phyloP scores from a whole-genome alignment of 306 rosid species.

The Fragaria nilgerrensis region DNA sequence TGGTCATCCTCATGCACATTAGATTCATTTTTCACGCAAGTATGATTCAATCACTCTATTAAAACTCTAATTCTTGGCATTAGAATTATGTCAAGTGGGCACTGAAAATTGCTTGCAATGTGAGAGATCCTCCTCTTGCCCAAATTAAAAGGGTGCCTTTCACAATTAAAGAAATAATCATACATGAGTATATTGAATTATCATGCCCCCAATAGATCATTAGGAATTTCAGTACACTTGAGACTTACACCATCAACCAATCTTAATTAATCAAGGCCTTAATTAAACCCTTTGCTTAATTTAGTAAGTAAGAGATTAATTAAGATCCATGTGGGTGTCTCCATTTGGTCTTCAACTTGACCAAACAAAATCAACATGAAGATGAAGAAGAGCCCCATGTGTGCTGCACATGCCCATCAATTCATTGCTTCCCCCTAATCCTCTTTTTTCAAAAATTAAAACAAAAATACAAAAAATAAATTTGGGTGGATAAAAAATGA shows the following conservation, averaged over 20 bases:
- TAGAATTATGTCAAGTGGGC: not conserved
- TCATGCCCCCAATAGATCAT: not conserved
- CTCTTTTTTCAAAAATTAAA: slow-evolving; percentile 3
- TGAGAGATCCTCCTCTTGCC: not conserved
- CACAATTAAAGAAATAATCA: not conserved
- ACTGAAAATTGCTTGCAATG: slow-evolving; percentile 3
- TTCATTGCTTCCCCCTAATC: slow-evolving; percentile 22
- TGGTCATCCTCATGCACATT: not conserved
- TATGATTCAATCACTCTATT: not conserved
- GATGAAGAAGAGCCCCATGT: slow-evolving; percentile 28
- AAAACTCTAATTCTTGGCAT: not conserved
- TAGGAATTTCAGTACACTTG: not conserved
- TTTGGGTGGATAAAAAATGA: not conserved
- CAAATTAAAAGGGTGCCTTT: not conserved
- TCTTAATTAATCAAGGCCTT: not conserved
- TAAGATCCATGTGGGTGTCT: slow-evolving; percentile 22
- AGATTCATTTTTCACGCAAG: not conserved
- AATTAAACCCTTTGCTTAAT: not conserved
- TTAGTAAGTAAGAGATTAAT: not conserved
- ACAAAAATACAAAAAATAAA: not conserved
- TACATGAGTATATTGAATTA: not conserved
- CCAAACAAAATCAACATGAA: slow-evolving; percentile 35
- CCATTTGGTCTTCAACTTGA: slow-evolving; percentile 18
- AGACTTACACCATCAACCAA: not conserved
- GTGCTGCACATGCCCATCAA: slow-evolving; percentile 46